These are phyloP conservation scores for Pyrus hybrid DNA, from an alignment of 331 rosid genomes.

Conservation along the genomic window DNA sequence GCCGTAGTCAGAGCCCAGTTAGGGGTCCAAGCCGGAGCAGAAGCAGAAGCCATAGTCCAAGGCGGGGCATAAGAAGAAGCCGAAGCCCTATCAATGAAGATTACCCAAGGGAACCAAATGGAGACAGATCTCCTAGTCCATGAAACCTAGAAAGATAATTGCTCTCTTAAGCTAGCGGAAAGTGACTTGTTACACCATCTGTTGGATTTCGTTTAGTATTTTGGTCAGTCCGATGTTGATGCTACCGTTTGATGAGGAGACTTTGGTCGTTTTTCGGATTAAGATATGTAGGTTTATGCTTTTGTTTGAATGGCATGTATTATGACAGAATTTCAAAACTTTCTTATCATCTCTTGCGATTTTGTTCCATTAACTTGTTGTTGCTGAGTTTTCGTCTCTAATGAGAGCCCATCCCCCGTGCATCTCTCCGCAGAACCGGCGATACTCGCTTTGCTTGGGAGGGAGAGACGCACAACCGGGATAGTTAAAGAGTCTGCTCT, in stretches of 20 bases:
- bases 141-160: constrained; percentile 17
- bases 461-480: too few species aligned
- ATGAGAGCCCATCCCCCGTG: neutral
- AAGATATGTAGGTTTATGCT: neutral
- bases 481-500: too few species aligned
- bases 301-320: neutral
- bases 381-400: neutral
- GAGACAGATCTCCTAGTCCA: constrained; percentile 59
- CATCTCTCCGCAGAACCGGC: neutral
- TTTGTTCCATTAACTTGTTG: neutral
- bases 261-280: neutral
- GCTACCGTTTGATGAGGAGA: neutral
- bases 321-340: neutral
- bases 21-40: constrained; percentile 41
- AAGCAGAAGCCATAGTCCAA: constrained; percentile 29
- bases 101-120: constrained; percentile 39
- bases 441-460: too few species aligned
- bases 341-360: neutral
- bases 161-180: neutral
- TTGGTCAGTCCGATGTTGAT: neutral
- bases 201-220: neutral
- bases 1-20: constrained; percentile 58
- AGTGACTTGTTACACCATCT: neutral
- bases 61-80: constrained; percentile 31
- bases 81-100: constrained; percentile 27